Evolutionary conservation across 768 basidiomycete species (phyloP).

Genomic region (Scleroderma bovista): DNA sequence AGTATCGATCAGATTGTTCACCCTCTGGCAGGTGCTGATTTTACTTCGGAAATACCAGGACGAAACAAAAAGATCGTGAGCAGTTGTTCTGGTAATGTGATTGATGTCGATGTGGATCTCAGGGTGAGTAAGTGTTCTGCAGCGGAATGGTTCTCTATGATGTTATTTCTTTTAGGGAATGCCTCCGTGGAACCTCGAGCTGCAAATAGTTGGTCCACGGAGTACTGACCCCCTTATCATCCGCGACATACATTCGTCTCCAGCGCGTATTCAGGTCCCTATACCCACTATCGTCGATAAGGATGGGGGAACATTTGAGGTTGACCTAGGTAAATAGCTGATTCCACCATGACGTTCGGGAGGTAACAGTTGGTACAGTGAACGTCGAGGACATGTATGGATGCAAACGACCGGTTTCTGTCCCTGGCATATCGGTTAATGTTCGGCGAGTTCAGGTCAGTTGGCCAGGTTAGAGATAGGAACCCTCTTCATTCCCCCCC

Average conservation of each 20-base stretch:
- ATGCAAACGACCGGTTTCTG: conserved; percentile 71
- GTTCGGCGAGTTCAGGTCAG: conserved; percentile 75
- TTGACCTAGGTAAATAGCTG: conserved; percentile 58
- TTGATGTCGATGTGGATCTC: conserved; percentile 78
- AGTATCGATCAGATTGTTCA: conserved; percentile 87
- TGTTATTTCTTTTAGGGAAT: conserved; percentile 55
- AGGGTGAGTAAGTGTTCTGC: conserved; percentile 41
- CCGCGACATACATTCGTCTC: conserved; percentile 47
- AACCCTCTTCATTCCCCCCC: not conserved
- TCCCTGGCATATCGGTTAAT: conserved; percentile 77
- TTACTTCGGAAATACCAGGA: conserved; percentile 40
- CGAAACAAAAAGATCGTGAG: conserved; percentile 53
- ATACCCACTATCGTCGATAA: conserved; percentile 62
- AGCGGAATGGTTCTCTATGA: not conserved
- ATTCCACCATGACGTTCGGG: not conserved
- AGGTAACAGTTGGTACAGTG: conserved; percentile 38
- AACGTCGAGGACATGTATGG: conserved; percentile 86
- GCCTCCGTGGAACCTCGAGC: conserved; percentile 83
- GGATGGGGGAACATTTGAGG: conserved; percentile 72
- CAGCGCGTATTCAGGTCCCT: conserved; percentile 54
- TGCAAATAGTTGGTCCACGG: conserved; percentile 74
- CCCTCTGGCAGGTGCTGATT: conserved; percentile 77
- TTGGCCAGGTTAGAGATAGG: not conserved
- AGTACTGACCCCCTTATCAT: conserved; percentile 56
- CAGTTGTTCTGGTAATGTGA: conserved; percentile 73